A percentile compares a stretch with the other conserved stretches of the same genome.
phyloP scores from a whole-genome alignment of 2,329 filamentous ascomycete genomes.

The Alternaria solani region DNA sequence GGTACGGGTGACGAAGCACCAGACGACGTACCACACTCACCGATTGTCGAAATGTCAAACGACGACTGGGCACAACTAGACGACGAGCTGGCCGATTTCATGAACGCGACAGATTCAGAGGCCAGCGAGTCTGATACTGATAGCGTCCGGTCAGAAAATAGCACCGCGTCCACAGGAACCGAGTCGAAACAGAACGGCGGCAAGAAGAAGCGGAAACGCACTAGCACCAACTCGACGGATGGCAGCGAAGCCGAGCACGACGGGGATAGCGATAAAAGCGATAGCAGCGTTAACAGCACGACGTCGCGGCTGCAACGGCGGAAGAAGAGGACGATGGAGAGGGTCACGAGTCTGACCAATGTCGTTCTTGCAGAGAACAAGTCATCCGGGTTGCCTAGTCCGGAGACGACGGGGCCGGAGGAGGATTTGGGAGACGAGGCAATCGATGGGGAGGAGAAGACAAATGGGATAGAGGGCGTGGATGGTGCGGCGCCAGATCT shows the following conservation, averaged over 20 bases:
- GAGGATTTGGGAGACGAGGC: constrained; percentile 54
- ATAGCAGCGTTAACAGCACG: constrained; percentile 45
- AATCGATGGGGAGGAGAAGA: constrained; percentile 55
- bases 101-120: constrained; percentile 59
- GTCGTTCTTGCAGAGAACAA: constrained; percentile 48
- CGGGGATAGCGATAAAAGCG: constrained; percentile 52
- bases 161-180: constrained; percentile 19
- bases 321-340: constrained; percentile 57
- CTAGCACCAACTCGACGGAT: constrained; percentile 41
- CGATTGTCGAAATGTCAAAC: constrained; percentile 35
- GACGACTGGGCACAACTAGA: constrained; percentile 62
- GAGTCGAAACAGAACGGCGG: constrained; percentile 28
- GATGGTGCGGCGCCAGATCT: constrained; percentile 49
- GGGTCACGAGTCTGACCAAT: constrained; percentile 58
- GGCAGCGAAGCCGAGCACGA: constrained; percentile 47
- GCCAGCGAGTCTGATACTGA: constrained; percentile 45
- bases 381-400: constrained; percentile 52
- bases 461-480: constrained; percentile 31
- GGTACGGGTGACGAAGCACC: constrained; percentile 50
- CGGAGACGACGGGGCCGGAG: constrained; percentile 51
- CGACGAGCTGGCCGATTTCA: constrained; percentile 78
- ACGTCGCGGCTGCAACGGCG: constrained; percentile 56
- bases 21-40: constrained; percentile 39
- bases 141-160: constrained; percentile 43
- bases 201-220: constrained; percentile 50